Evolutionary conservation across 768 basidiomycete genomes (phyloP).

Genomic region (Tylopilus felleus): DNA sequence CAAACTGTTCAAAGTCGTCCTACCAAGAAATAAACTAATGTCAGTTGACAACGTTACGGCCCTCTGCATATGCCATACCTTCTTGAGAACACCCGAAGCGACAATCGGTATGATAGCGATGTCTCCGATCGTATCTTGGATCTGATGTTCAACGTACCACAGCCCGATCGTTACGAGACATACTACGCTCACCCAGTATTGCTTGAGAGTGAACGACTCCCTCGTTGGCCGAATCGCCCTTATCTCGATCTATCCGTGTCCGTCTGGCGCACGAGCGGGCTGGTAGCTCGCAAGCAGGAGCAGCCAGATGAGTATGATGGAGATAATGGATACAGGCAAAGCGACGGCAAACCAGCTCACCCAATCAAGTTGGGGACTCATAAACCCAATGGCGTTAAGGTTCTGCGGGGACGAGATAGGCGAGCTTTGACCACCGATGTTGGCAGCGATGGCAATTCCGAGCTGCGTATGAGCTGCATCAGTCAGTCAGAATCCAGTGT

Average conservation of each 20-base stretch:
- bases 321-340: slow-evolving; percentile 83
- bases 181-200: slow-evolving; percentile 86
- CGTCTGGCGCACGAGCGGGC: slow-evolving; percentile 67
- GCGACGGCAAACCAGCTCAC: slow-evolving; percentile 91
- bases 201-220: slow-evolving; percentile 78
- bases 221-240: slow-evolving; percentile 80
- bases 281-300: slow-evolving; percentile 81
- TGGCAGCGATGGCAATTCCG: slow-evolving; percentile 96
- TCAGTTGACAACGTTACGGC: background rate
- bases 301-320: slow-evolving; percentile 88
- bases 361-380: slow-evolving; percentile 89
- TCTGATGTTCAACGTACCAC: slow-evolving; percentile 84
- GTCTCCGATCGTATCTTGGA: slow-evolving; percentile 79
- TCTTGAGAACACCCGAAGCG: slow-evolving; percentile 87
- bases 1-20: slow-evolving; percentile 94
- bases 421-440: slow-evolving; percentile 95
- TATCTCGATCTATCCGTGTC: slow-evolving; percentile 78
- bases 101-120: slow-evolving; percentile 93
- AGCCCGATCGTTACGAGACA: slow-evolving; percentile 81
- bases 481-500: background rate
- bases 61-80: slow-evolving; percentile 48
- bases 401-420: slow-evolving; percentile 99
- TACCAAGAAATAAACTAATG: slow-evolving; percentile 27
- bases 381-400: slow-evolving; percentile 82
- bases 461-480: slow-evolving; percentile 46